Conservation (phyloP, 129 eudicot genomes). For the Centaurea solstitialis region DNA sequence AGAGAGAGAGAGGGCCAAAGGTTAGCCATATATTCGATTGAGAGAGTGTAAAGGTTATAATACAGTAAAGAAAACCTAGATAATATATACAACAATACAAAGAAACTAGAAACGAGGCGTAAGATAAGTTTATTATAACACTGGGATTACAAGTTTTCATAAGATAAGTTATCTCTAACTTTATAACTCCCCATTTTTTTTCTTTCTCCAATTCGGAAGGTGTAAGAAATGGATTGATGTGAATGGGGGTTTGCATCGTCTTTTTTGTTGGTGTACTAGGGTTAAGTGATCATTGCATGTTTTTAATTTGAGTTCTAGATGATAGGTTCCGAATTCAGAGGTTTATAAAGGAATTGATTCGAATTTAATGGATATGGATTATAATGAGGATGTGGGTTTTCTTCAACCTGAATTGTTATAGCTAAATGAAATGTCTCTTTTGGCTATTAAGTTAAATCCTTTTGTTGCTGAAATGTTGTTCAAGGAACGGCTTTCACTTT, state of each 20-base stretch:
- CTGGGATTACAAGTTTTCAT: too few relatives aligned
- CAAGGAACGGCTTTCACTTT: conserved; percentile 87
- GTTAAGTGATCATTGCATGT: conserved; percentile 24
- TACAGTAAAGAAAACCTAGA: too few relatives aligned
- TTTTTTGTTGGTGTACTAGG: background rate
- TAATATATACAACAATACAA: too few relatives aligned
- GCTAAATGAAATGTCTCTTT: conserved; percentile 76
- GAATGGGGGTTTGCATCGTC: conserved; percentile 4
- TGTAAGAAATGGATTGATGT: conserved; percentile 19
- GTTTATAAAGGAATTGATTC: background rate
- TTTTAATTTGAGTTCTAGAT: conserved; percentile 31
- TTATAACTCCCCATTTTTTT: too few relatives aligned
- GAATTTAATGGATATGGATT: conserved; percentile 74
- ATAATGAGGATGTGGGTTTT: conserved; percentile 61
- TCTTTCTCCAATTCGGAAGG: too few relatives aligned
- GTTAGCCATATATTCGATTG: too few relatives aligned
- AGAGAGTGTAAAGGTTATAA: too few relatives aligned
- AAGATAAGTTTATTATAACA: too few relatives aligned
- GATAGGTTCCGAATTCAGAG: conserved; percentile 30
- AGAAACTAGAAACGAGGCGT: too few relatives aligned
- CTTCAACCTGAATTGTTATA: conserved; percentile 83
- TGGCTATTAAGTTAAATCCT: conserved; percentile 77
- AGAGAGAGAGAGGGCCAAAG: too few relatives aligned
- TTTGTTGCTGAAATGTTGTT: conserved; percentile 73
- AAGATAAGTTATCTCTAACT: too few relatives aligned